phyloP scores from a whole-genome alignment of 345 rosid genomes.

The Citrus sinensis region DVS_A1.0 CM039162.1:7316501-7317000 shows the following conservation, averaged over 20 bases:
- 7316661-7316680: background rate
- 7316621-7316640: constrained; percentile 65
- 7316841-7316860: constrained; percentile 34
- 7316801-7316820: constrained; percentile 66
- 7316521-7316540: constrained; percentile 56
- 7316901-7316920: constrained; percentile 43
- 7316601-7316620: constrained; percentile 59
- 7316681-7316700: background rate
- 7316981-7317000: constrained; percentile 53
- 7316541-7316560: constrained; percentile 65
- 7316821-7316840: constrained; percentile 56
- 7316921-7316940: constrained; percentile 44
- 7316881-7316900: constrained; percentile 58
- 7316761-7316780: constrained; percentile 54
- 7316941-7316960: constrained; percentile 49
- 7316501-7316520: constrained; percentile 48
- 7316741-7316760: constrained; percentile 27
- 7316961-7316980: constrained; percentile 69
- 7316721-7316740: background rate
- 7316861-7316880: constrained; percentile 44
- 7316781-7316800: constrained; percentile 47
- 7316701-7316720: background rate
- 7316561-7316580: constrained; percentile 41
- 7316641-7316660: constrained; percentile 45
- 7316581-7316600: constrained; percentile 35